Evolutionary conservation across 176 grass and related monocot species (phyloP).

Genomic region (Rhynchospora tenuis): DNA sequence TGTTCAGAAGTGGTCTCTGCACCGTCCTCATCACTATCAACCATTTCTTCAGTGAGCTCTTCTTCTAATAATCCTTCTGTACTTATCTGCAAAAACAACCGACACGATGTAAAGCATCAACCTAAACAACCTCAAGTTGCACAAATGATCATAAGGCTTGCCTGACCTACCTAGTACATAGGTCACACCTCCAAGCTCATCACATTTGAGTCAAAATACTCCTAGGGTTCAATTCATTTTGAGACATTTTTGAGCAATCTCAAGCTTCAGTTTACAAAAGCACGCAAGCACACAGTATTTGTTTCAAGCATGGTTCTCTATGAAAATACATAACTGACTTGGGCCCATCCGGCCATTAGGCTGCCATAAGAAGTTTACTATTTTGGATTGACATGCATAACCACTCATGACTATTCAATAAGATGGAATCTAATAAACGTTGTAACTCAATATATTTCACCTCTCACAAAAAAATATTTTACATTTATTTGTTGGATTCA

Average conservation of each 20-base stretch:
- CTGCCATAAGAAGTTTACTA: not conserved
- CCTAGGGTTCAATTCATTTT: not conserved
- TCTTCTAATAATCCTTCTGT: not conserved
- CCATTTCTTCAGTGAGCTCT: no score
- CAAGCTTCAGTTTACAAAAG: not conserved
- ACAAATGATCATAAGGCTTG: not conserved
- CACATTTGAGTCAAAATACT: not conserved
- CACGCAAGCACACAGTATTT: not conserved
- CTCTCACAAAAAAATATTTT: not conserved
- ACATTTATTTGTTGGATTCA: not conserved
- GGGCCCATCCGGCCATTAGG: not conserved
- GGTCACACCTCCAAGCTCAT: not conserved
- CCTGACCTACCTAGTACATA: not conserved
- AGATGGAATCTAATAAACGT: not conserved
- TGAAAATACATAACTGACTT: not conserved
- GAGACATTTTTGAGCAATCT: not conserved
- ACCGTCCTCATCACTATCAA: no score
- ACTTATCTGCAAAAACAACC: not conserved
- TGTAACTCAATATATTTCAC: not conserved
- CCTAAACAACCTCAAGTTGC: not conserved
- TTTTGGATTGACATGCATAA: not conserved
- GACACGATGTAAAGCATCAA: not conserved
- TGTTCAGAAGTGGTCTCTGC: not conserved
- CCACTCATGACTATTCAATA: not conserved
- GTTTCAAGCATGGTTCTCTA: not conserved